Conservation (phyloP, 129 eudicot genomes). For the Flaveria robusta region DNA sequence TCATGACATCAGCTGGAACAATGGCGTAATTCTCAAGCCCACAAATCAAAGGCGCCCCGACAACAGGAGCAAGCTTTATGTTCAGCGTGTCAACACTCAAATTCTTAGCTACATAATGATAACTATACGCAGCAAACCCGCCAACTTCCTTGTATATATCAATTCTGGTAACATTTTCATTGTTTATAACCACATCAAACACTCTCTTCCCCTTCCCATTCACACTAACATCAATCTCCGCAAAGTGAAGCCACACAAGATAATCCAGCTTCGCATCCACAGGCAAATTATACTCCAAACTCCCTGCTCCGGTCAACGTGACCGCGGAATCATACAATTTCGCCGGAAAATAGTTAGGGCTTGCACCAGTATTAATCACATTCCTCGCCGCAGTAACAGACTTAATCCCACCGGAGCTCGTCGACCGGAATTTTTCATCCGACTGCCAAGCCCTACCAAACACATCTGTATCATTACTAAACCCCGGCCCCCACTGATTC, state of each 20-base stretch:
- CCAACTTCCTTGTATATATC: constrained; percentile 81
- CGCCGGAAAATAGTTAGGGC: constrained; percentile 79
- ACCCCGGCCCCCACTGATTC: constrained; percentile 97
- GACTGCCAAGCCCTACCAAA: constrained; percentile 93
- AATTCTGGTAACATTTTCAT: constrained; percentile 65
- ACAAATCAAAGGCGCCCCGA: constrained; percentile 72
- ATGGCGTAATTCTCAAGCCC: constrained; percentile 94
- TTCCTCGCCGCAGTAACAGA: constrained; percentile 51
- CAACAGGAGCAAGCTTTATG: constrained; percentile 72
- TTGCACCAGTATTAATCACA: constrained; percentile 39
- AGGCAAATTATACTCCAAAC: constrained; percentile 63
- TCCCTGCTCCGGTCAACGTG: constrained; percentile 45
- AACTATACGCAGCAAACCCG: constrained; percentile 76
- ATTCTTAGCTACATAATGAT: constrained; percentile 69
- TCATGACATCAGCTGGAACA: constrained; percentile 84
- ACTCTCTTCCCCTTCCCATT: constrained; percentile 75
- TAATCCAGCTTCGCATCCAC: constrained; percentile 95
- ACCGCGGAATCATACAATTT: constrained; percentile 73
- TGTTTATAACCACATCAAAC: constrained; percentile 78
- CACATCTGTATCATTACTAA: constrained; percentile 73
- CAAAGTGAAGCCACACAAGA: constrained; percentile 89
- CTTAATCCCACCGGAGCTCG: constrained; percentile 31
- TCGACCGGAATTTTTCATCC: constrained; percentile 49
- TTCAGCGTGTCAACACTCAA: constrained; percentile 60
- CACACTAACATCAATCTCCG: constrained; percentile 85